Evolutionary conservation across 306 rosid species (phyloP), one percentile per base, ranked within the genome.

Genomic region (Dalbergia cochinchinensis): DNA sequence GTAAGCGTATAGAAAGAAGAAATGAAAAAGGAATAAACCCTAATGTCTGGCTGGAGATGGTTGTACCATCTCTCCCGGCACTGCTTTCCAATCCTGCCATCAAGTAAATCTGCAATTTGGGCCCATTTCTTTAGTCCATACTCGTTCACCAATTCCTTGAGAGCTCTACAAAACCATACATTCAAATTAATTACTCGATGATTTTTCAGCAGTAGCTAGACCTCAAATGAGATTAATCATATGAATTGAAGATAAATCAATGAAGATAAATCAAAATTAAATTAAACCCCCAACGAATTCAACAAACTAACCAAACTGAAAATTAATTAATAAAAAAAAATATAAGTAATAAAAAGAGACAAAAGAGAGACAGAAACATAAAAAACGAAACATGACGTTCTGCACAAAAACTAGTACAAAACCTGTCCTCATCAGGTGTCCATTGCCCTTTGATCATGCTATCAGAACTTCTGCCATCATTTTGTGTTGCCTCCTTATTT

Each of bases 51-150:
- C 26, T 83, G 73, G 15, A 94, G 83, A 88, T 94, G 96, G 44
- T 92, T 92, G 84, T 84, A 88, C 96, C 97, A 94, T 83, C 98
- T 89, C 75, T 94, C 97, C 35, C 97, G 81, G 9, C 96, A 90
- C 57, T 94, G 93, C 76, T 92, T 94, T 11, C 92, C 98, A 9
- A 82, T 85, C 70, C 97, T 85, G 9, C 90, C 90, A 2, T 5
- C 31, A 47, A 93, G 69, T 39, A 41, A n/a, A 26, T 80, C 86
- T 0, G 94, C 93, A 57, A 93, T 85, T 58, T 76, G 65, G 1
- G 92, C 78, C 98, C 98, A 93, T 75, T 90, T 91, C 39, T 84
- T 89, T 2, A 11, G 47, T 4, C 97, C 97, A 69, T 39, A 41
- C 7, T 47, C 8, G 8, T 58, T 76, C 5, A 91, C 94, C 78